Conservation (phyloP, 768 basidiomycete genomes). For the Suillus cothurnatus region DNA sequence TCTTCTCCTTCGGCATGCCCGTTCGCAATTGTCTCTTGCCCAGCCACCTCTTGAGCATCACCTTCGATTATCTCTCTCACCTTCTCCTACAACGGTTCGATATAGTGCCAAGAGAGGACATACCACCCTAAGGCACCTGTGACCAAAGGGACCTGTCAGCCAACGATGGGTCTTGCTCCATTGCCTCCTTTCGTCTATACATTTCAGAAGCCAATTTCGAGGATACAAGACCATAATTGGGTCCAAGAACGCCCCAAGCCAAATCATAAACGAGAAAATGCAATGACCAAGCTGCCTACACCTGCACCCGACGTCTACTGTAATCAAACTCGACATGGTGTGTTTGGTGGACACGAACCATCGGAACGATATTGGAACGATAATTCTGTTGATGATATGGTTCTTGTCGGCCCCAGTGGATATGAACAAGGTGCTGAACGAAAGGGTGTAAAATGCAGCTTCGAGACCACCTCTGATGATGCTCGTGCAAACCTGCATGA, state of each 20-base stretch:
- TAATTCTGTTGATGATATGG: conserved; percentile 36
- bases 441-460: conserved; percentile 49
- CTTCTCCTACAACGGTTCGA: background rate
- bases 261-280: background rate
- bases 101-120: background rate
- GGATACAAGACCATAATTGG: background rate
- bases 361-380: background rate
- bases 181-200: background rate
- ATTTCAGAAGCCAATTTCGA: background rate
- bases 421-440: conserved; percentile 59
- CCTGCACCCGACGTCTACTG: background rate
- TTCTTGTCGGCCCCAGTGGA: conserved; percentile 86
- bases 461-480: conserved; percentile 68
- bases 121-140: background rate
- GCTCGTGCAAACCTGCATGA: conserved; percentile 88
- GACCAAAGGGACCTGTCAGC: background rate
- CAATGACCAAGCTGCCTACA: background rate
- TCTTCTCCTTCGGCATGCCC: background rate
- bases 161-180: background rate
- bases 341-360: background rate
- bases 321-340: background rate
- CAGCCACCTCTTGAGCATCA: background rate
- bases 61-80: background rate
- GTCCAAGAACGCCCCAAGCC: background rate
- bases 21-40: background rate